A percentile compares a stretch with the other conserved stretches of the same genome.
Conservation (phyloP, 257 asterid species). For the Eucommia ulmoides region DNA sequence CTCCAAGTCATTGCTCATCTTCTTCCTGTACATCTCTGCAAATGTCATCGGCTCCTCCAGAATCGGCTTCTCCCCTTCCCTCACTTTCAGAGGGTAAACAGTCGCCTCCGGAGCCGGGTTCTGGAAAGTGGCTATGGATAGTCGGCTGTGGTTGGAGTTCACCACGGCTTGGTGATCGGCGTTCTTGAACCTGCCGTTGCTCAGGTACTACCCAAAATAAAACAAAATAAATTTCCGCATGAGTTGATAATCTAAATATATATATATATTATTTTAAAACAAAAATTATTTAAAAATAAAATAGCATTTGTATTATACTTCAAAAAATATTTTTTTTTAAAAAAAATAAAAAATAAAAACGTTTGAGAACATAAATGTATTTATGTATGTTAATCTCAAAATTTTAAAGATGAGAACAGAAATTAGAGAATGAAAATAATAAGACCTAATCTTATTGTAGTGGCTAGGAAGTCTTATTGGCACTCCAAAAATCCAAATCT, state of each 20-base stretch:
- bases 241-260: too few species aligned
- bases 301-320: not conserved
- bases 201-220: slow-evolving; percentile 33
- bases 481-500: too few species aligned
- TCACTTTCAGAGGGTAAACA: slow-evolving; percentile 50
- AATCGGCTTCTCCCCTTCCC: slow-evolving; percentile 44
- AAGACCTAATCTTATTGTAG: too few species aligned
- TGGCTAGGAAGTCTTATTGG: too few species aligned
- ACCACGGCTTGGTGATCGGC: slow-evolving; percentile 93
- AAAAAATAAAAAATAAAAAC: too few species aligned
- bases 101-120: slow-evolving; percentile 68
- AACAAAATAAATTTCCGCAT: too few species aligned
- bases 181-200: slow-evolving; percentile 92
- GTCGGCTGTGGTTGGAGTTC: slow-evolving; percentile 54
- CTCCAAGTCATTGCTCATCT: slow-evolving; percentile 74
- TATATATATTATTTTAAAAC: too few species aligned
- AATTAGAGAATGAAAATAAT: too few species aligned
- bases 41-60: slow-evolving; percentile 49
- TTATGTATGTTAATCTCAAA: too few species aligned
- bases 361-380: too few species aligned
- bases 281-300: too few species aligned
- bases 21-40: slow-evolving; percentile 67
- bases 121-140: slow-evolving; percentile 77
- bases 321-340: not conserved
- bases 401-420: too few species aligned